phyloP scores from a whole-genome alignment of 2,329 filamentous ascomycete species.

The Dothideomycetes sp. region DNA sequence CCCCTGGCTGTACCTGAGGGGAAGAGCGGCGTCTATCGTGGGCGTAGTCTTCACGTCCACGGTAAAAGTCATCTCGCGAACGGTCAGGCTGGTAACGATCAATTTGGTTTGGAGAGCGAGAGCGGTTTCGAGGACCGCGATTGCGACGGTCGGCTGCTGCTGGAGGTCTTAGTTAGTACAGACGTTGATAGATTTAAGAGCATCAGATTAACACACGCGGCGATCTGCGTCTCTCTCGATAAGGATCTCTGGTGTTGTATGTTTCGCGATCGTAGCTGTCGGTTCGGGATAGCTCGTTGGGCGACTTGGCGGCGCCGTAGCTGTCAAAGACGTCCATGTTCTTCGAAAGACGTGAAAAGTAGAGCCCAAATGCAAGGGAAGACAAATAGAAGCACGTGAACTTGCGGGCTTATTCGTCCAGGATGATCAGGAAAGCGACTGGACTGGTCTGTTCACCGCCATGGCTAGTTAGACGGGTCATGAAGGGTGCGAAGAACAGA shows the following conservation, averaged over 20 bases:
- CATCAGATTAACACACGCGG: constrained; percentile 1
- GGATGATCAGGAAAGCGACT: background rate
- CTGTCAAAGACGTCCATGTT: constrained; percentile 10
- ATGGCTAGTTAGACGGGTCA: constrained; percentile 12
- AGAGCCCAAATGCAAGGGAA: background rate
- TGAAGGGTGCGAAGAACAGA: constrained; percentile 1
- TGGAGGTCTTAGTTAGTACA: too few relatives aligned
- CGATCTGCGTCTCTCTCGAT: constrained; percentile 20
- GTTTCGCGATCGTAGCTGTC: constrained; percentile 12
- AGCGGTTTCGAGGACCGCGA: constrained; percentile 51
- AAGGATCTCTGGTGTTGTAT: constrained; percentile 15
- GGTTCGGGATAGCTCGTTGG: constrained; percentile 7
- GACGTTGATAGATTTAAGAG: too few relatives aligned
- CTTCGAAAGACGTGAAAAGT: background rate
- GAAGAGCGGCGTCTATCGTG: constrained; percentile 54
- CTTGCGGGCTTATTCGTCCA: too few relatives aligned
- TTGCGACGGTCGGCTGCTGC: constrained; percentile 5
- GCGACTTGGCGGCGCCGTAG: constrained; percentile 6
- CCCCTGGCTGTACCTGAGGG: constrained; percentile 24
- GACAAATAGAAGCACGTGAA: background rate
- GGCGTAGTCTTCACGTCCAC: constrained; percentile 53
- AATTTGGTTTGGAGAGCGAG: constrained; percentile 61
- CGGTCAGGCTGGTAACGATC: constrained; percentile 71
- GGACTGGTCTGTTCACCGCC: constrained; percentile 5
- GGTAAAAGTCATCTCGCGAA: constrained; percentile 57